Evolutionary conservation across 352 stramenopile species (phyloP).

Genomic region (Phytophthora nicotianae): DNA sequence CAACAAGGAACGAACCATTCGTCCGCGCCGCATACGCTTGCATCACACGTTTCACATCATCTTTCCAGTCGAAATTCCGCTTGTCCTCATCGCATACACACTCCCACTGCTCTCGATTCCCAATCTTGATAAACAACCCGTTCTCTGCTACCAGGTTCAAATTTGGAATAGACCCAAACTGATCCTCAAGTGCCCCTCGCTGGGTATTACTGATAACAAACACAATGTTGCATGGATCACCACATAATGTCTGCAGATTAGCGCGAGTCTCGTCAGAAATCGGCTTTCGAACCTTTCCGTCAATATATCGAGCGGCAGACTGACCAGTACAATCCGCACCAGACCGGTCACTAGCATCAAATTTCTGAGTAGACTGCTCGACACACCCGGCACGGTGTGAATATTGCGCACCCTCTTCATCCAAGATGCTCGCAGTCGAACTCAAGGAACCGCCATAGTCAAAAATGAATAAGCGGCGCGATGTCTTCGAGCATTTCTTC

Average conservation of each 20-base stretch:
- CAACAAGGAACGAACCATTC: slow-evolving; percentile 97
- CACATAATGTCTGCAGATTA: slow-evolving; percentile 61
- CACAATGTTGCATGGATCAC: slow-evolving; percentile 68
- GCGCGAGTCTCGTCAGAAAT: slow-evolving; percentile 58
- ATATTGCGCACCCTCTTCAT: slow-evolving; percentile 68
- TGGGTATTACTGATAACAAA: slow-evolving; percentile 73
- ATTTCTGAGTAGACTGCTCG: slow-evolving; percentile 10
- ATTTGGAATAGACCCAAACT: slow-evolving; percentile 55
- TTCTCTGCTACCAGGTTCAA: slow-evolving; percentile 75
- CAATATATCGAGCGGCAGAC: slow-evolving; percentile 47
- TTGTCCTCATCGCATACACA: slow-evolving; percentile 61
- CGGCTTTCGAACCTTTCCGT: slow-evolving; percentile 73
- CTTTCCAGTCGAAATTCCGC: slow-evolving; percentile 92
- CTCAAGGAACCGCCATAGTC: slow-evolving; percentile 98
- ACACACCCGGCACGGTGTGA: slow-evolving; percentile 11
- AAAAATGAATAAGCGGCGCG: slow-evolving; percentile 93
- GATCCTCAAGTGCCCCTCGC: slow-evolving; percentile 54
- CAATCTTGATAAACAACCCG: slow-evolving; percentile 67
- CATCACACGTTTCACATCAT: slow-evolving; percentile 95
- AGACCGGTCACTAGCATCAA: slow-evolving; percentile 15
- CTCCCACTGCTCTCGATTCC: slow-evolving; percentile 46
- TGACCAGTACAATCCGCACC: slow-evolving; percentile 29
- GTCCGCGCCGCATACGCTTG: slow-evolving; percentile 96
- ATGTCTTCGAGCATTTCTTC: slow-evolving; percentile 68
- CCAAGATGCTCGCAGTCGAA: slow-evolving; percentile 66